Evolutionary conservation across 305 asterid species (phyloP).

Genomic region (Euphrasia arctica): DNA sequence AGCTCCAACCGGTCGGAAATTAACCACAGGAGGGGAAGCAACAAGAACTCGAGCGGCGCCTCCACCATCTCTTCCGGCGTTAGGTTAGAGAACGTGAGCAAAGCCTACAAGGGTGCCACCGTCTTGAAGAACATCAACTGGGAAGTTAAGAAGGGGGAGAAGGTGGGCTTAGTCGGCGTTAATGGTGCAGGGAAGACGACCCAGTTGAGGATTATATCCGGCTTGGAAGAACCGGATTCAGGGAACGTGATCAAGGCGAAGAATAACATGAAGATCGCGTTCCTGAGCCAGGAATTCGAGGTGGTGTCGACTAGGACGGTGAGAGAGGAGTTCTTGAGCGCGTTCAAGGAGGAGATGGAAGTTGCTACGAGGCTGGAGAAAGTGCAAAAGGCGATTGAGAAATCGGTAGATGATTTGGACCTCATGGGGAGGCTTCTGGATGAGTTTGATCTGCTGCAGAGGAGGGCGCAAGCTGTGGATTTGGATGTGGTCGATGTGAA

Average conservation of each 20-base stretch:
- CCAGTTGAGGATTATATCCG: slow-evolving; percentile 86
- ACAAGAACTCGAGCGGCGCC: slow-evolving; percentile 57
- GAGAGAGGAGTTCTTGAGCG: slow-evolving; percentile 86
- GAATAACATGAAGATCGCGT: slow-evolving; percentile 69
- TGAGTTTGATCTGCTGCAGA: slow-evolving; percentile 96
- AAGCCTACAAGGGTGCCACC: slow-evolving; percentile 75
- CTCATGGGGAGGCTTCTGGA: slow-evolving; percentile 96
- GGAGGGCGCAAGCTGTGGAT: slow-evolving; percentile 95
- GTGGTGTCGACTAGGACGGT: slow-evolving; percentile 74
- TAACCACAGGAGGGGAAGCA: slow-evolving; percentile 45
- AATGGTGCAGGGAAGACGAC: slow-evolving; percentile 99
- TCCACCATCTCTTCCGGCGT: slow-evolving; percentile 89
- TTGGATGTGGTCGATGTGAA: slow-evolving; percentile 89
- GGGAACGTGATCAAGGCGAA: slow-evolving; percentile 93
- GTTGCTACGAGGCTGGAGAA: slow-evolving; percentile 81
- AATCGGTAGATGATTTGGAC: slow-evolving; percentile 86
- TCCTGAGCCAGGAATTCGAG: slow-evolving; percentile 95
- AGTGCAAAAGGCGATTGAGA: slow-evolving; percentile 95
- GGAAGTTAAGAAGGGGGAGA: slow-evolving; percentile 96
- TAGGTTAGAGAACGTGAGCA: slow-evolving; percentile 80
- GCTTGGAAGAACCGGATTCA: slow-evolving; percentile 84
- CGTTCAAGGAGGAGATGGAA: slow-evolving; percentile 96
- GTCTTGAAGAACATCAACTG: slow-evolving; percentile 78
- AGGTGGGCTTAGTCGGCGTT: slow-evolving; percentile 93
- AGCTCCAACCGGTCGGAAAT: slow-evolving; percentile 32